Percentiles rank a stretch among this genome's conserved stretches.
Conservation (phyloP, 257 asterid species). For the Phtheirospermum japonicum region DNA sequence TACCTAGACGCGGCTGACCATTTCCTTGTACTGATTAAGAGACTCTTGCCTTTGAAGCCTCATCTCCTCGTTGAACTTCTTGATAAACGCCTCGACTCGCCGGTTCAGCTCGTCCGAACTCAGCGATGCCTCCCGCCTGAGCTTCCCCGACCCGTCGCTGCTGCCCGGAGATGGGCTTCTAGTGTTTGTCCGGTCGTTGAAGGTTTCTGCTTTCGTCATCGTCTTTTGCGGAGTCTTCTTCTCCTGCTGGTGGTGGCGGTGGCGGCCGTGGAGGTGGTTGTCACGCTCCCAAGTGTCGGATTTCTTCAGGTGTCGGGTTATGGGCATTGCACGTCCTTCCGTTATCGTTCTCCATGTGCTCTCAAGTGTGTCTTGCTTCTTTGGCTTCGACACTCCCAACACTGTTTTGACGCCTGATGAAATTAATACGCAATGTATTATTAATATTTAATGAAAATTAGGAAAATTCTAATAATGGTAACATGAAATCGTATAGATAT, state of each 20-base stretch:
- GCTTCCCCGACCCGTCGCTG: conserved; percentile 41
- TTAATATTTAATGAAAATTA: no score
- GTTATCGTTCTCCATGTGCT: conserved; percentile 82
- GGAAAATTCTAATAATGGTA: no score
- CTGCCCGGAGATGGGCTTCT: conserved; percentile 23
- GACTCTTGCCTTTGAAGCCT: conserved; percentile 79
- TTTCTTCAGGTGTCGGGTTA: conserved; percentile 65
- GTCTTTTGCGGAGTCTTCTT: conserved; percentile 31
- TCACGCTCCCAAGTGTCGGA: conserved; percentile 75
- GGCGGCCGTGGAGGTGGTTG: neutral
- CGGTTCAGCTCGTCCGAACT: conserved; percentile 68
- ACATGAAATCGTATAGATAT: no score
- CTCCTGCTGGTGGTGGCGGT: conserved; percentile 19
- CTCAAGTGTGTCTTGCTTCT: conserved; percentile 3
- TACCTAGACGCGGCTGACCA: conserved; percentile 33
- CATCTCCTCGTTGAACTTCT: conserved; percentile 81
- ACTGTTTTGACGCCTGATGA: neutral
- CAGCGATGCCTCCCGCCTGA: conserved; percentile 59
- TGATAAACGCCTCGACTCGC: conserved; percentile 82
- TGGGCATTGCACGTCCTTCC: conserved; percentile 71
- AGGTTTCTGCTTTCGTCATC: conserved; percentile 65
- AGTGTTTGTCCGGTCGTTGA: conserved; percentile 37
- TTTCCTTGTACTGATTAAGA: conserved; percentile 51
- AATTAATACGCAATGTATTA: no score
- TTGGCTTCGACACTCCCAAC: neutral